Base-by-base conservation (phyloP, 1,284 basidiomycete species). In the Tremellales sp. region DNA sequence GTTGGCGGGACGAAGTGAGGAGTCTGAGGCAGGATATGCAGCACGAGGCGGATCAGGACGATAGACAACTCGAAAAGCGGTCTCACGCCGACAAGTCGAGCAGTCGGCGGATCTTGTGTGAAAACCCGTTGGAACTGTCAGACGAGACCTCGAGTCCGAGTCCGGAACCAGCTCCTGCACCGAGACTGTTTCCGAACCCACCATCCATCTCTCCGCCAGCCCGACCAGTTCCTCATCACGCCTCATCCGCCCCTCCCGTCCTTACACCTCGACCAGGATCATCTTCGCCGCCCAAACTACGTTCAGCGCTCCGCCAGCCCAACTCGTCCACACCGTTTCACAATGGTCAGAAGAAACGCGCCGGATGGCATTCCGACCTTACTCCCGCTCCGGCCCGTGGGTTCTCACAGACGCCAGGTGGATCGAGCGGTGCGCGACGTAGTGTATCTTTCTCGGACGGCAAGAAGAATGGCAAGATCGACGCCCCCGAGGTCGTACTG, bases 401-500 rank as follows among this genome's bases (percentile, higher is more conserved):
- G 2, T 51, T 43, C 7, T 22, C 21, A n/a, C 19, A 40, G 21
- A 53, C 48, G 2, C 53, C 55, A 2, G 53, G 46, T 11, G 60
- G 52, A 24, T 51, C 51, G 26, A 64, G 61, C 35, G 52, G 52
- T 4, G 79, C 84, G 53, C 81, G 84, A 23, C 82, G 91, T 26
- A 92, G 88, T 40, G 92, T 97, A 46, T 92, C 89, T 69, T 97
- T 97, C 74, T 93, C 89, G 17, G 92, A 97, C 66, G 90, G 91
- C 4, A 86, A 85, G 64, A 80, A 81, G 51, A 84, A 86, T 36
- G 90, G 91, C 4, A 88, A 87, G 31, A 92, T 92, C 13, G 33
- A 4, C 13, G 33, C 13, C 4, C 33, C 33, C 19, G 46, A 51
- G 27, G 35, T 5, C 15, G 21, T 12, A 24, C 21, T 15, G 21